These are phyloP conservation scores for Ophiostoma novo-ulmi DNA, from an alignment of 2,329 filamentous ascomycete genomes.

Conservation along the genomic window DNA sequence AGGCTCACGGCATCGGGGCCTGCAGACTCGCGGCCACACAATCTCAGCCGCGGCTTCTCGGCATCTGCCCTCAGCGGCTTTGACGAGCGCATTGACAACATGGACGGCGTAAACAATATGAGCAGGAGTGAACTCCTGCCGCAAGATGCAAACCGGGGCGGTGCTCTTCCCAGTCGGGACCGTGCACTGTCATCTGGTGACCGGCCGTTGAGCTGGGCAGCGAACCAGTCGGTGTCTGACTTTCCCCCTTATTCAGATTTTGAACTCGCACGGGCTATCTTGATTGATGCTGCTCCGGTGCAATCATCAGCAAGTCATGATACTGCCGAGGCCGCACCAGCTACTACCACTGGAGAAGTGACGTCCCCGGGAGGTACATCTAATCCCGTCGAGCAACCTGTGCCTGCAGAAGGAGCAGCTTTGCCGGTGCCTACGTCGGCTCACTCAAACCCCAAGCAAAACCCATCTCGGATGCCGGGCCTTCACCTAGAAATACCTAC, in stretches of 20 bases:
- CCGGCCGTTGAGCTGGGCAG: slow-evolving; percentile 31
- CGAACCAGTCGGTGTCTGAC: slow-evolving; percentile 9
- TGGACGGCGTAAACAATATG: slow-evolving; percentile 18
- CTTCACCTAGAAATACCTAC: slow-evolving; percentile 45
- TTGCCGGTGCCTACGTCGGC: not conserved
- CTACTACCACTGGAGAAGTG: not conserved
- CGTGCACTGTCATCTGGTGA: slow-evolving; percentile 48
- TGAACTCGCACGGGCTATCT: not conserved
- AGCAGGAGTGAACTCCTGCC: slow-evolving; percentile 27
- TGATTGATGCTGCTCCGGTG: not conserved
- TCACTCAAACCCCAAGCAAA: not conserved
- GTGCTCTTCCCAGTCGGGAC: slow-evolving; percentile 30
- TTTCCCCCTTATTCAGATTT: slow-evolving; percentile 17
- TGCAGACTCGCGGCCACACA: not conserved
- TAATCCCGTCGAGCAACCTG: not conserved
- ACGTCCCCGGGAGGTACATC: not conserved
- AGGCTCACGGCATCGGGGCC: slow-evolving; percentile 32
- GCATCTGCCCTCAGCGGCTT: slow-evolving; percentile 34
- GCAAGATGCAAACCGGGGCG: slow-evolving; percentile 6
- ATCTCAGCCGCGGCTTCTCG: slow-evolving; percentile 16
- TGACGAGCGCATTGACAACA: not conserved
- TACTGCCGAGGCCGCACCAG: not conserved
- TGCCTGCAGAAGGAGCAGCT: not conserved
- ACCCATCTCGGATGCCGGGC: slow-evolving; percentile 17
- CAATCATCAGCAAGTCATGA: not conserved